Base-by-base conservation (phyloP, 768 basidiomycete species). In the Cyclocybe cylindracea region DNA sequence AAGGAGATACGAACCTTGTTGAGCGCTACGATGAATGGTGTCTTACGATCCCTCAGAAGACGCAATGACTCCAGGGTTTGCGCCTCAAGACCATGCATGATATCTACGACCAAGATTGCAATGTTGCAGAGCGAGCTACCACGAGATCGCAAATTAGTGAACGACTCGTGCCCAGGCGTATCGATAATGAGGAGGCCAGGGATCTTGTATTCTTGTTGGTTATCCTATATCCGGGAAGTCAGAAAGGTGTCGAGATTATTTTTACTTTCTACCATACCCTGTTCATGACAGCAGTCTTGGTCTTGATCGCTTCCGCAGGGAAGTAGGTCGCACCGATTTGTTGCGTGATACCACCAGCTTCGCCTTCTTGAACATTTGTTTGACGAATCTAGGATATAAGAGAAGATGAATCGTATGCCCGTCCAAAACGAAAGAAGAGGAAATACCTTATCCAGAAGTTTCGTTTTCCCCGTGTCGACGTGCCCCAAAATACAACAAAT, bases 271-370 rank as follows among this genome's bases (percentile, higher is more conserved):
- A 61, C 50, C 44, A 48, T 57, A 86, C 92, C 70, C 81, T 88
- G 73, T 98, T 96, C 74, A 98, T 73, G n/a, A 98, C 94, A 10
- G 78, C 78, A 5, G 97, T 98, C 79, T 98, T 98, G 37, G 82
- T 82, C 72, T 86, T 84, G 70, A 99, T 97, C 6, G 96, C 95
- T 5, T 93, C 90, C 32, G 89, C 87, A 34, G 97, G 97, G 85
- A 99, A 98, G 77, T 95, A 99, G 0, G 97, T 98, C 16, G 97
- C 97, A 78, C 97, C 97, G 59, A 99, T 99, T 69, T 99, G 97
- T 70, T 98, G 97, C 0, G 97, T 99, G 69, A 99, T 99, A 74
- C 97, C 97, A 59, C 97, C 97, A 2, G 97, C 97, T 82, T 99
- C 97, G 48, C 97, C 97, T 67, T 98, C 97, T 71, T 98, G 95